Evolutionary conservation across 75 land plant species (phyloP).

Genomic region (Pinus taeda): DNA sequence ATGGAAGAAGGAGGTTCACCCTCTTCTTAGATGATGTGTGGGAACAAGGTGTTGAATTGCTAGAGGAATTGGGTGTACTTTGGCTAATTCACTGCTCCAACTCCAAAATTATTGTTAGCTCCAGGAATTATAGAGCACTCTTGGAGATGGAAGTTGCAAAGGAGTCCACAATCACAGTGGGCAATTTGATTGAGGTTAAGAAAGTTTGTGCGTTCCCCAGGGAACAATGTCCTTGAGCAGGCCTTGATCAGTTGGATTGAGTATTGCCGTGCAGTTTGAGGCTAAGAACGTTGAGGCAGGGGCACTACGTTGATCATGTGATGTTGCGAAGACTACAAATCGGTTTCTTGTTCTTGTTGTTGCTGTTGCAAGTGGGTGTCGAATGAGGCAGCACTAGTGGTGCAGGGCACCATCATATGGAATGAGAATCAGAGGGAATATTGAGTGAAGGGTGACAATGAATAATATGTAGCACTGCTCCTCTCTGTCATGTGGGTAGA

Average conservation of each 20-base stretch:
- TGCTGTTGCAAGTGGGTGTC: background rate
- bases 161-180: too few species aligned
- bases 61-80: too few species aligned
- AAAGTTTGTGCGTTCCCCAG: constrained; percentile 2
- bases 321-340: background rate
- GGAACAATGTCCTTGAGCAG: constrained; percentile 59
- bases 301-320: background rate
- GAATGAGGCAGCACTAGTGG: background rate
- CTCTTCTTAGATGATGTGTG: too few species aligned
- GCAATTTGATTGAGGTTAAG: too few species aligned
- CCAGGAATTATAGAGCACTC: too few species aligned
- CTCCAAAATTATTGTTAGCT: too few species aligned
- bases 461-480: too few species aligned
- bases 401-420: constrained; percentile 10
- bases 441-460: background rate
- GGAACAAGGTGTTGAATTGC: too few species aligned
- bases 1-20: too few species aligned
- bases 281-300: background rate
- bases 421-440: constrained; percentile 13
- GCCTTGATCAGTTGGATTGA: constrained; percentile 32
- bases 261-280: too few species aligned
- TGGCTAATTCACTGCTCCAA: too few species aligned
- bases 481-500: background rate
- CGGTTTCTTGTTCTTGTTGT: background rate
- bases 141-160: too few species aligned